Percentiles rank a stretch among this genome's conserved stretches.
phyloP scores from a whole-genome alignment of 345 rosid genomes.

The Eucalyptus tenuipes region DNA sequence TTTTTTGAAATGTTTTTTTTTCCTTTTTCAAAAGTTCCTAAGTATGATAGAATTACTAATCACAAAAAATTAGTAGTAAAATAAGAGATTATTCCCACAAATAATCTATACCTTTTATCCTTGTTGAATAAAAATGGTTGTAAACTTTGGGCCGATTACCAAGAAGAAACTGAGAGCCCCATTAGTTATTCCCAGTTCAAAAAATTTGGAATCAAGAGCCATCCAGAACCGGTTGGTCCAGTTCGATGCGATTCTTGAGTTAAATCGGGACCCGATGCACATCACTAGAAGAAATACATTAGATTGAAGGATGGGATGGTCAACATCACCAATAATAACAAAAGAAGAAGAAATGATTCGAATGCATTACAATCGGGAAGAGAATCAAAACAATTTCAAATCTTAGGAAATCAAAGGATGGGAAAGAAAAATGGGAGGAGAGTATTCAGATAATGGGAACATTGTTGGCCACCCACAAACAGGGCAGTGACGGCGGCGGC shows the following conservation, averaged over 20 bases:
- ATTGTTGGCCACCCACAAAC: neutral
- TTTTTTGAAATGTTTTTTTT: neutral
- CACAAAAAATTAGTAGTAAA: neutral
- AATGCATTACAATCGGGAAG: neutral
- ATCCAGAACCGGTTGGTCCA: accelerated
- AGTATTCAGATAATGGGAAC: neutral
- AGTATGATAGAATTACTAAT: neutral
- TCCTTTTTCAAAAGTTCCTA: neutral
- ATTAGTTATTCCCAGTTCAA: accelerated
- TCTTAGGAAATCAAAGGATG: neutral
- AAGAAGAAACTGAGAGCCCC: too few species aligned
- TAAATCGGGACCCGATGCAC: accelerated
- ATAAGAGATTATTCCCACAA: neutral
- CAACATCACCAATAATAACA: neutral
- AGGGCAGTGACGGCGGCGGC: neutral
- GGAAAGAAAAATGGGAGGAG: neutral
- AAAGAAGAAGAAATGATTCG: neutral
- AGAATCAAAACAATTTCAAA: neutral
- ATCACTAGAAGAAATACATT: neutral
- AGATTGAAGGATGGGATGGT: neutral
- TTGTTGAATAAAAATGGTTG: neutral
- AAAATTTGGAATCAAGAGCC: neutral
- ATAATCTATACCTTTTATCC: neutral
- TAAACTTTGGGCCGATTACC: accelerated
- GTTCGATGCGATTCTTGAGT: accelerated